Base-by-base conservation (phyloP, 345 rosid species). In the Eucalyptus curtisii region DNA sequence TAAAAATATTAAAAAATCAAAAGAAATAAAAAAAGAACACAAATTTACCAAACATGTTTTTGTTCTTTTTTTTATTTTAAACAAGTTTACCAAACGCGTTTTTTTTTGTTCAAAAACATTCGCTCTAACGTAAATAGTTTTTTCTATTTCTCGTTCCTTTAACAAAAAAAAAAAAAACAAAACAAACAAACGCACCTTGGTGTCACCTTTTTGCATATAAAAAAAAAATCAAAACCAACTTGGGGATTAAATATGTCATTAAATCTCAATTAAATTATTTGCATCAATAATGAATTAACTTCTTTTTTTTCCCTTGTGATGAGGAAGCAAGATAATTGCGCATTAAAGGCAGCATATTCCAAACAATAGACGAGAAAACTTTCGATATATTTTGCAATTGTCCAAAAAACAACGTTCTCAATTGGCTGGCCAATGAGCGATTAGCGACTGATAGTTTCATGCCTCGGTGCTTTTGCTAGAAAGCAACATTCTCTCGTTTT, bases 221-320 rank as follows among this genome's bases (percentile, higher is more conserved):
- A 17, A 52, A 13, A 30, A 2, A 30, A 55, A 57, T 47, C 5
- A 25, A 59, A n/a, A n/a, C 71, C 37, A n/a, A n/a, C 71, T 64
- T 64, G 37, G 10, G 71, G 10, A 64, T 64, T 64, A 13, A 14
- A n/a, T 64, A 13, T 4, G 33, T 30, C 37, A n/a, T n/a, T 30
- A 64, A 64, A n/a, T n/a, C 2, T n/a, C 71, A 30, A 30, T 64
- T 15, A 64, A 7, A 14, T 64, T 30, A 7, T 64, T 30, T 64
- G 1, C 19, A n/a, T n/a, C 33, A 13, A 30, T 61, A 61, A 61
- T 61, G 19, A 71, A 68, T 68, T 71, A 10, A 71, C 45, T 33
- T 68, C 24, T 9, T 19, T 1, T 66, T 7, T 33, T 15, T 5
- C 7, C 4, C 12, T 68, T 13, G 2, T 15, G 20, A 15, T 0